phyloP scores from a whole-genome alignment of 345 rosid genomes.

The Sonneratia alba region DNA sequence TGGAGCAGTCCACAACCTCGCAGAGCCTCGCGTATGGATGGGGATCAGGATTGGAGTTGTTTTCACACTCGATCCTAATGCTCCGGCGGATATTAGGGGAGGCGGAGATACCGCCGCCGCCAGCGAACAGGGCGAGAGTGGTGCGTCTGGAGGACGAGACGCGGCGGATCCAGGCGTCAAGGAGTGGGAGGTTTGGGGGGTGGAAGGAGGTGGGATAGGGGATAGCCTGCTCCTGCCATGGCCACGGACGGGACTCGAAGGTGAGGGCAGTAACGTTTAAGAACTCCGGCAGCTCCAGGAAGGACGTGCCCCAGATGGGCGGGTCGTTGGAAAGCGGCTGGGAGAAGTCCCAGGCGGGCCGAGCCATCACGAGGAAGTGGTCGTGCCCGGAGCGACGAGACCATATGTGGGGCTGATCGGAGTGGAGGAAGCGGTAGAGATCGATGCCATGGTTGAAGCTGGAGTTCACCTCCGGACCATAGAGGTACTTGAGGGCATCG shows the following conservation, averaged over 20 bases:
- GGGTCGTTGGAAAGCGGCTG: conserved; percentile 60
- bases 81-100: conserved; percentile 70
- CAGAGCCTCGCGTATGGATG: conserved; percentile 33
- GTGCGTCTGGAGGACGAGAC: conserved; percentile 49
- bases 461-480: conserved; percentile 62
- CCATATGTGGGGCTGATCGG: conserved; percentile 49
- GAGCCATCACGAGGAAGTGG: conserved; percentile 81
- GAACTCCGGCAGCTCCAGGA: conserved; percentile 68
- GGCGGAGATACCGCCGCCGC: conserved; percentile 64
- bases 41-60: conserved; percentile 3
- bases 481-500: conserved; percentile 66
- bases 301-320: conserved; percentile 89
- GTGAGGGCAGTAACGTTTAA: conserved; percentile 67
- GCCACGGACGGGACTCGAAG: conserved; percentile 58
- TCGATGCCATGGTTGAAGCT: conserved; percentile 65
- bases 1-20: conserved; percentile 77
- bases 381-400: conserved; percentile 45
- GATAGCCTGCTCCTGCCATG: conserved; percentile 90
- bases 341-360: conserved; percentile 96
- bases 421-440: conserved; percentile 39
- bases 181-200: conserved; percentile 48
- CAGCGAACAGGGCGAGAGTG: conserved; percentile 66
- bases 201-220: conserved; percentile 93
- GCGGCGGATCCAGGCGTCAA: conserved; percentile 61
- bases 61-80: conserved; percentile 67